Base-by-base conservation (phyloP, 164 flowering plant genomes). In the Litsea cubeba region DNA sequence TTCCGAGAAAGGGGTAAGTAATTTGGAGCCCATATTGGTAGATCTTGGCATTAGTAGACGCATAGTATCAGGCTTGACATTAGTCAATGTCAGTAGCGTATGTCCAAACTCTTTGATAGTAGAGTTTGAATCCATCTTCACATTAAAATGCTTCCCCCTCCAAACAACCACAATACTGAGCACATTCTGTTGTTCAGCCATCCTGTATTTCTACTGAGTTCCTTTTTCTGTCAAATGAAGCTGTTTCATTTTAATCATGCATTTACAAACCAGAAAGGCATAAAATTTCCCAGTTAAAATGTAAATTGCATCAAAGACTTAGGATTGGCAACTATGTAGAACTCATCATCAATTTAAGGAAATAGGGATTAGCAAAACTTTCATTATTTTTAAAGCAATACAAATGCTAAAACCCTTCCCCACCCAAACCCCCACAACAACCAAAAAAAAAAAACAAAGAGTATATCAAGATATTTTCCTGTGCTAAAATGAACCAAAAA, bases 1-100 rank as follows among this genome's bases (percentile, higher is more conserved):
- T 54, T 87, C 88, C 24, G 97, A 89, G 79, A 95, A 95, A 50
- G 98, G 99, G 73, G 76, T 75, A 14, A 95, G 25, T 83, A 90
- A 25, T 68, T 80, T 90, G n/a, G 97, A 89, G 76, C 82, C 79
- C 79, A 83, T 85, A 62, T 67, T 69, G 18, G 82, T 73, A 70
- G 83, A 66, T 51, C 74, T 83, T 10, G 97, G 97, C 73, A 93
- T 83, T 81, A 95, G 88, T 18, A 95, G 81, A 64, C 90, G 79
- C 86, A 93, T 79, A 3, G 99, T 93, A 77, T 93, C 93, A 63
- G 90, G 84, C 83, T 84, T 86, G 64, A 92, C 90, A 79, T 77
- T 78, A 14, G 95, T 90, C 80, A 93, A 75, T 62, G 78, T 84
- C 79, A 84, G 96, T 72, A 95, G 80, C 71, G 86, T 89, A 22